These are phyloP conservation scores for Pelagomonas calceolata DNA, from an alignment of 108 stramenopile genomes.

Conservation along the genomic window DNA sequence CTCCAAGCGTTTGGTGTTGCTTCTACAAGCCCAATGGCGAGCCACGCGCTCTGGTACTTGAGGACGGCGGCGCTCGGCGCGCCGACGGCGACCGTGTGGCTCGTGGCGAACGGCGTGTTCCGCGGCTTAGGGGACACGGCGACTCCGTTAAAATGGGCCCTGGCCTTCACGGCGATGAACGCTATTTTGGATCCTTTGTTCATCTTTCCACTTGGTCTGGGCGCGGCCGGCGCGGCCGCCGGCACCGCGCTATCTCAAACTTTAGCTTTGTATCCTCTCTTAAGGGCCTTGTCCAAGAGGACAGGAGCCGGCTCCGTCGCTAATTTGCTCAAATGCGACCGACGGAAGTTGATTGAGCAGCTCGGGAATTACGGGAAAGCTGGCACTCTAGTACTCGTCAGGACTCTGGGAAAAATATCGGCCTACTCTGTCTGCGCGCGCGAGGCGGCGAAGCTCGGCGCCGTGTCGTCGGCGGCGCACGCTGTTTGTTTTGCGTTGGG, in stretches of 20 bases:
- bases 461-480: constrained; percentile 73
- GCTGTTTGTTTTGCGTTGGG: constrained; percentile 82
- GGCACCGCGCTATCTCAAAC: constrained; percentile 78
- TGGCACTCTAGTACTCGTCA: constrained; percentile 58
- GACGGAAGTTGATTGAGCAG: constrained; percentile 1
- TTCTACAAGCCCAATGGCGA: constrained; percentile 53
- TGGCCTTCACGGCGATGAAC: constrained; percentile 65
- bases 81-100: constrained; percentile 74
- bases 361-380: constrained; percentile 59
- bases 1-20: constrained; percentile 62
- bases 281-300: constrained; percentile 45
- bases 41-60: constrained; percentile 68
- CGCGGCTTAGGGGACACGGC: constrained; percentile 81
- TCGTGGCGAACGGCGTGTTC: constrained; percentile 81
- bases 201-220: constrained; percentile 64
- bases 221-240: constrained; percentile 76
- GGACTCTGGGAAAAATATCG: constrained; percentile 72
- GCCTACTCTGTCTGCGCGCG: constrained; percentile 74
- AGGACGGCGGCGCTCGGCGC: constrained; percentile 65
- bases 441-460: constrained; percentile 55
- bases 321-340: constrained; percentile 21
- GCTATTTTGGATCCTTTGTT: constrained; percentile 71
- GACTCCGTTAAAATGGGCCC: constrained; percentile 67
- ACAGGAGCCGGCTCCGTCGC: no score
- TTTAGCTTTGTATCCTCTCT: constrained; percentile 58